Base-by-base conservation (phyloP, 371 early-diverging fungal genomes). In the Mortierella sp. region DNA sequence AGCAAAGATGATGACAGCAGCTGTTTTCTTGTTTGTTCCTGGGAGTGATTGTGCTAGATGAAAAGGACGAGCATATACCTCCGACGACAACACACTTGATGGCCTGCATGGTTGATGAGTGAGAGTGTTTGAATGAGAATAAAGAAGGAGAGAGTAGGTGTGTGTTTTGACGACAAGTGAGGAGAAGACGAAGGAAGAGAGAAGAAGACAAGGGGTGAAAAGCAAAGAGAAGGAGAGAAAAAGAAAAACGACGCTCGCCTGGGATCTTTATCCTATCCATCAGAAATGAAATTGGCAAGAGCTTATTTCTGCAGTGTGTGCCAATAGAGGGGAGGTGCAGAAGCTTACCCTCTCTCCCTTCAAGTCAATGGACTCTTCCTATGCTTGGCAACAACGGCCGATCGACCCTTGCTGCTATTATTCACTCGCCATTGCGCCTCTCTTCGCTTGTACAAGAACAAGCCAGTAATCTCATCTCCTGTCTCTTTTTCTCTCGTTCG, bases 61-160 rank as follows among this genome's bases (percentile, higher is more conserved):
- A 19, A 11, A 28, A 31, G 44, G 34, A 50, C 51, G 64, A 16
- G 14, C 11, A 24, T 31, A 74, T 64, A 82, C 98, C 98, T 82
- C 98, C 98, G 80, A 98, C 98, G 69, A 98, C 98, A 78, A 98
- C 98, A 94, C 98, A 98, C 90, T 98, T 98, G 90, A 98, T 98
- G 80, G 98, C 96, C 90, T 98, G 98, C 98, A 98, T 98, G 86
- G 57, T 80, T 50, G 34, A 57, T 48, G 31, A 71, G 64, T 61
- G 19, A 19, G 70, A 53, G 31, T 50, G 50, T 14, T 2, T 50
- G 61, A 59, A 59, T 5, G 3, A 16, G 14, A 16, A 14, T 11
- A 14, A 31, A 14, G 4, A 13, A 57, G 26, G 26, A 31, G 16
- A 31, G 14, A 5, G 16, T n/a, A 28, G 16, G 8, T 50, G 50